Evolutionary conservation across 2,329 filamentous ascomycete genomes (phyloP).

Genomic region (Xylariaceae sp.): DNA sequence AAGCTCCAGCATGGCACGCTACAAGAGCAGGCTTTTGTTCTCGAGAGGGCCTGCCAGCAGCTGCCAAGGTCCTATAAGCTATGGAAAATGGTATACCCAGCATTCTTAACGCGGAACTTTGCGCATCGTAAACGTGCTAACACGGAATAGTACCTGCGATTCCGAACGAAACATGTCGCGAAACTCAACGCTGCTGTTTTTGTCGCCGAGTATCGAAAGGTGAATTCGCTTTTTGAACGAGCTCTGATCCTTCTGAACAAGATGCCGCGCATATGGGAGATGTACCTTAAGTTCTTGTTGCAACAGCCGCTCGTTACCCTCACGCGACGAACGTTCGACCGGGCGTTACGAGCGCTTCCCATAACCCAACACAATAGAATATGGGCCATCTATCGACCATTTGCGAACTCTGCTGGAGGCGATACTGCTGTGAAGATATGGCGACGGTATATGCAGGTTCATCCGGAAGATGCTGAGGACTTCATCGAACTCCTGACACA

Average conservation of each 20-base stretch:
- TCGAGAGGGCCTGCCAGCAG: constrained; percentile 89
- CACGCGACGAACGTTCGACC: constrained; percentile 87
- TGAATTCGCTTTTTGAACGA: constrained; percentile 92
- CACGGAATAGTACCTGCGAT: constrained; percentile 73
- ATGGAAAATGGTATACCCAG: constrained; percentile 80
- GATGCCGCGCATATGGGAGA: constrained; percentile 98
- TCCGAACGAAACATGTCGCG: constrained; percentile 80
- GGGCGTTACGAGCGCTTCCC: constrained; percentile 86
- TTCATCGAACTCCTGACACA: constrained; percentile 89
- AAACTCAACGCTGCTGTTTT: constrained; percentile 84
- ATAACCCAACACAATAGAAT: constrained; percentile 95
- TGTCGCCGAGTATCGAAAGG: constrained; percentile 83
- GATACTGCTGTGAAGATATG: constrained; percentile 92
- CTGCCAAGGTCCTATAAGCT: constrained; percentile 96
- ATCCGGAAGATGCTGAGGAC: constrained; percentile 93
- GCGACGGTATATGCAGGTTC: constrained; percentile 95
- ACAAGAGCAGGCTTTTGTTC: constrained; percentile 82
- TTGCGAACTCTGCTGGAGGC: constrained; percentile 88
- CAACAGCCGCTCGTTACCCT: constrained; percentile 90
- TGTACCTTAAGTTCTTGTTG: constrained; percentile 91
- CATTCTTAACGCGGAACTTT: constrained; percentile 7
- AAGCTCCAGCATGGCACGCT: constrained; percentile 85
- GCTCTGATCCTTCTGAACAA: constrained; percentile 95
- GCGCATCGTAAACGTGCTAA: constrained; percentile 23
- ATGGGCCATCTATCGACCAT: constrained; percentile 89